Evolutionary conservation across 495 filamentous ascomycete species (phyloP), one percentile per base, ranked within the genome.

Genomic region (Massariosphaeria phaeospora): DNA sequence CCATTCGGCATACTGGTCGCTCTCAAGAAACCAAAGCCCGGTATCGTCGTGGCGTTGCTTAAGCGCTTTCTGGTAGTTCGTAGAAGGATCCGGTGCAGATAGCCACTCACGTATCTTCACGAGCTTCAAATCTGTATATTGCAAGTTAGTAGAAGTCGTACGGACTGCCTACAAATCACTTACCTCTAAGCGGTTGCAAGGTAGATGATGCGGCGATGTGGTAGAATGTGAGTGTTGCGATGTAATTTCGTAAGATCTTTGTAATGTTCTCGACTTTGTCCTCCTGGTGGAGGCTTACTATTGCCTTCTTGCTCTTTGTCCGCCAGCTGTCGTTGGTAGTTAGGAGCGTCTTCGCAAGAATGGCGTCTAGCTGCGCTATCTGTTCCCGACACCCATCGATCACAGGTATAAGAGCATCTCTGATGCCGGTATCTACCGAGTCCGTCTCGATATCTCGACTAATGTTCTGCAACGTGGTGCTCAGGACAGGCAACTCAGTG

Each of bases 401-500:
- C 17, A 64, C 58, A 15, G 60, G 57, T 11, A 57, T 24, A 8
- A 72, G 46, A 7, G 64, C 59, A 18, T 58, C 45, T 21, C 54
- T 35, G 18, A 51, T 55, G 17, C 46, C 52, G 39, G 41, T 26
- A 0, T 11, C 2, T 33, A 70, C 13, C 6, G 29, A 38, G 12
- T 59, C 55, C 31, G 46, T 26, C n/a, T 69, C 41, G 23, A 58
- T 55, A n/a, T 42, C 63, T 15, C 42, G 29, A 41, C 65, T 48
- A 4, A 59, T 68, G 21, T 57, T 49, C 21, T 57, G 33, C 5
- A 73, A 50, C 18, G 53, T 69, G 17, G 58, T 48, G 10, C 64
- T 39, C n/a, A 72, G 34, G 7, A 68, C 40, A 9, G 69, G 70
- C 15, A 72, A 36, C 45, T 67, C 55, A 30, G 57, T 52, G 25